phyloP scores from a whole-genome alignment of 257 asterid genomes.

The Jaltomata sinuosa region DNA sequence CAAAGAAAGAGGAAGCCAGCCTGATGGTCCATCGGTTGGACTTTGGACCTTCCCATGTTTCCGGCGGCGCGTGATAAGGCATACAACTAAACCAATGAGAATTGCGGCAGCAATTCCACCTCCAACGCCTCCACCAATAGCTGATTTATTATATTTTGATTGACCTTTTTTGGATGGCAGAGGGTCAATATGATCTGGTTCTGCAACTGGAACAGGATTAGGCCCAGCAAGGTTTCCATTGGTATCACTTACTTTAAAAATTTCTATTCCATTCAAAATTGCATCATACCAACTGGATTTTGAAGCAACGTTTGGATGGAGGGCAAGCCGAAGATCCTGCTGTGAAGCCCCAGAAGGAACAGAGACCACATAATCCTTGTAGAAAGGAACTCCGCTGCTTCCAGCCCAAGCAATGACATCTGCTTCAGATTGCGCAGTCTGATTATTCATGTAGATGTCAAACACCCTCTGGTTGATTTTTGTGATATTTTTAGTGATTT shows the following conservation, averaged over 20 bases:
- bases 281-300: slow-evolving; percentile 51
- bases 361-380: slow-evolving; percentile 52
- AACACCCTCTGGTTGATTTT: slow-evolving; percentile 35
- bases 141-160: slow-evolving; percentile 27
- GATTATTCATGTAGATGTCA: slow-evolving; percentile 28
- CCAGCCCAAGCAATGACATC: slow-evolving; percentile 42
- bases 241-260: slow-evolving; percentile 53
- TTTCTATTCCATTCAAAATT: slow-evolving; percentile 76
- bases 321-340: slow-evolving; percentile 61
- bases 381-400: slow-evolving; percentile 40
- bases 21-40: slow-evolving; percentile 41
- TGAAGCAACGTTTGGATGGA: slow-evolving; percentile 36
- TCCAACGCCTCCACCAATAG: slow-evolving; percentile 73
- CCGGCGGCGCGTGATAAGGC: slow-evolving; percentile 26
- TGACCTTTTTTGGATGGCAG: slow-evolving; percentile 15
- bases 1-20: slow-evolving; percentile 85
- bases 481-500: slow-evolving; percentile 20
- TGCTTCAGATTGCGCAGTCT: slow-evolving; percentile 28
- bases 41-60: slow-evolving; percentile 45
- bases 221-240: slow-evolving; percentile 72
- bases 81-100: slow-evolving; percentile 46
- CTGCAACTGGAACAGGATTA: slow-evolving; percentile 64
- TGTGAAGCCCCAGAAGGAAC: slow-evolving; percentile 49
- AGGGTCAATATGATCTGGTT: slow-evolving; percentile 15
- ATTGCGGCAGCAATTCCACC: slow-evolving; percentile 63